phyloP scores from a whole-genome alignment of 345 rosid genomes.

The Lagerstroemia speciosa region DNA sequence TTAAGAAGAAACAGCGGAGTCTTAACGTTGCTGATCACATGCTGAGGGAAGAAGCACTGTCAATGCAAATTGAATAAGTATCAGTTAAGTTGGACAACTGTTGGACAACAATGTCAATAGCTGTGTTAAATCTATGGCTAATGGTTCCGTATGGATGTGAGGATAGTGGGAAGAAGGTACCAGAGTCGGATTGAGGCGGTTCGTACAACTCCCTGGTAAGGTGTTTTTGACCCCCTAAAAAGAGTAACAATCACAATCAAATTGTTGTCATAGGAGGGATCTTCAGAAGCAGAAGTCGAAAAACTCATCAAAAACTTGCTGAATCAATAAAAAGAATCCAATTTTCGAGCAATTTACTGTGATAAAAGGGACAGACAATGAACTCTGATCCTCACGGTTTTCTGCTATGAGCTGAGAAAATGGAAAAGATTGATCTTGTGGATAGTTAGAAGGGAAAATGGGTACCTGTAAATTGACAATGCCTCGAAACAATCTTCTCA shows the following conservation, averaged over 20 bases:
- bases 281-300: neutral
- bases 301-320: neutral
- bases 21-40: slow-evolving; percentile 24
- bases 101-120: neutral
- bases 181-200: slow-evolving; percentile 32
- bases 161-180: slow-evolving; percentile 15
- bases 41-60: slow-evolving; percentile 59
- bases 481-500: slow-evolving; percentile 29
- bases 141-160: neutral
- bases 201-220: slow-evolving; percentile 32
- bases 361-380: neutral
- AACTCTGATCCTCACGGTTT: no score
- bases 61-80: slow-evolving; percentile 1
- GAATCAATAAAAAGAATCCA: neutral
- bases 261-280: neutral
- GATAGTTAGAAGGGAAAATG: neutral
- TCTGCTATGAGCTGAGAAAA: neutral
- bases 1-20: slow-evolving; percentile 42
- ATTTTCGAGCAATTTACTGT: neutral
- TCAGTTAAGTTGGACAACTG: neutral
- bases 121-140: neutral
- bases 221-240: slow-evolving; percentile 23
- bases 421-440: neutral
- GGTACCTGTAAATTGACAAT: slow-evolving; percentile 42
- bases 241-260: neutral